Conservation (phyloP, 1,284 basidiomycete genomes). For the Sphaerobolus stellatus region DNA sequence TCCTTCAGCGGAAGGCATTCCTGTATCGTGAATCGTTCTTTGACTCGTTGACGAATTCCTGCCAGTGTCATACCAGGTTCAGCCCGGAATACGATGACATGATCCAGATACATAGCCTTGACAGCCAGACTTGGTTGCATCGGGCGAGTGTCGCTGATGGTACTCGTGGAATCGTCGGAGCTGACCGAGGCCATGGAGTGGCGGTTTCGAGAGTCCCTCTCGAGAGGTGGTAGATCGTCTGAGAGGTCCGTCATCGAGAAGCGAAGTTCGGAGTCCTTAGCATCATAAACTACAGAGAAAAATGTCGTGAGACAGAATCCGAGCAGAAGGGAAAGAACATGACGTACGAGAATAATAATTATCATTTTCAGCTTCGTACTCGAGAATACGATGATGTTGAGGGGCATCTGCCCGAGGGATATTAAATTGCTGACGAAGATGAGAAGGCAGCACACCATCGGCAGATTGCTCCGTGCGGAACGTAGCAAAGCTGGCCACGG, state of each 20-base stretch:
- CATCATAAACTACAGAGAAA: not conserved
- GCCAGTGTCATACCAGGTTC: constrained; percentile 43
- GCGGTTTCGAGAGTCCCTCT: not conserved
- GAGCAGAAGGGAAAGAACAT: too few species aligned
- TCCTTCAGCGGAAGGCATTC: constrained; percentile 53
- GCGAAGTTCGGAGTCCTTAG: not conserved
- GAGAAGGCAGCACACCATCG: constrained; percentile 9
- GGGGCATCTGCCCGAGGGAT: not conserved
- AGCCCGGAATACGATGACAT: constrained; percentile 60
- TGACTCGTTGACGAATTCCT: constrained; percentile 54
- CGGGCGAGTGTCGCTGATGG: constrained; percentile 1
- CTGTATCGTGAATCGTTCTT: constrained; percentile 61
- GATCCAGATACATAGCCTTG: constrained; percentile 62
- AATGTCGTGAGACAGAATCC: not conserved
- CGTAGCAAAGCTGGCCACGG: constrained; percentile 6
- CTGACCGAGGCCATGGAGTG: too few species aligned
- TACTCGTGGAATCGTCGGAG: constrained; percentile 15
- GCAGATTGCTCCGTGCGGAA: constrained; percentile 11
- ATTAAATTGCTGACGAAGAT: not conserved
- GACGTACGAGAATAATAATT: too few species aligned
- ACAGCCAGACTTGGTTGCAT: constrained; percentile 43
- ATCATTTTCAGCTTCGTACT: too few species aligned
- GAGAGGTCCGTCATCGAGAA: constrained; percentile 1
- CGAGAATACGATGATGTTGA: too few species aligned
- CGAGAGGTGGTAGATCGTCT: not conserved